Conservation (phyloP, 78 protist genomes). For the Dictyostelium intermedium region DNA sequence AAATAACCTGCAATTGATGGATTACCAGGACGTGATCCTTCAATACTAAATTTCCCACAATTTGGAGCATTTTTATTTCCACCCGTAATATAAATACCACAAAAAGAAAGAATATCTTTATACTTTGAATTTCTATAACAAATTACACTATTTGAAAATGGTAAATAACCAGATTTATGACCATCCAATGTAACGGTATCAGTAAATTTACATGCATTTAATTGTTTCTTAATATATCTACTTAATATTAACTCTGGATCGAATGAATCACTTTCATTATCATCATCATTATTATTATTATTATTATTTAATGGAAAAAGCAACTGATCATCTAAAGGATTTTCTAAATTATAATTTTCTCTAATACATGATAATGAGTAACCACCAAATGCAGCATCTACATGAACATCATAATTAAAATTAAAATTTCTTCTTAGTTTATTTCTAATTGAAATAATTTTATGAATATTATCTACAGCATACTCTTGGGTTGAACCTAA, state of each 20-base stretch:
- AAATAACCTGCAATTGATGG: neutral
- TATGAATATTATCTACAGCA: neutral
- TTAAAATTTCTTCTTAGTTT: neutral
- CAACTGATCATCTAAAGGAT: neutral
- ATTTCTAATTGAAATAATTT: neutral
- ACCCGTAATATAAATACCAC: neutral
- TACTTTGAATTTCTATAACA: neutral
- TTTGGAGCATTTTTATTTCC: neutral
- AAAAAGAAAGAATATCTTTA: neutral
- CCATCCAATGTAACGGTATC: neutral
- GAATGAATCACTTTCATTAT: neutral
- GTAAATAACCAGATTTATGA: constrained; percentile 4
- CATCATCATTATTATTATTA: neutral
- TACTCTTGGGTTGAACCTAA: neutral
- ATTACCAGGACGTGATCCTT: neutral
- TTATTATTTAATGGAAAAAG: neutral
- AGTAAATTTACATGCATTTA: neutral
- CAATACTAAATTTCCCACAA: neutral
- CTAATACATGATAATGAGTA: neutral
- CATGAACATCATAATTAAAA: neutral
- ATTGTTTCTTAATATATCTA: neutral
- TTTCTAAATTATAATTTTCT: neutral
- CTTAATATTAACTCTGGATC: neutral
- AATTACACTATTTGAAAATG: neutral
- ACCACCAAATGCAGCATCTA: constrained; percentile 14